Evolutionary conservation across 2,329 filamentous ascomycete species (phyloP).

Genomic region (Phialophora tarda): DNA sequence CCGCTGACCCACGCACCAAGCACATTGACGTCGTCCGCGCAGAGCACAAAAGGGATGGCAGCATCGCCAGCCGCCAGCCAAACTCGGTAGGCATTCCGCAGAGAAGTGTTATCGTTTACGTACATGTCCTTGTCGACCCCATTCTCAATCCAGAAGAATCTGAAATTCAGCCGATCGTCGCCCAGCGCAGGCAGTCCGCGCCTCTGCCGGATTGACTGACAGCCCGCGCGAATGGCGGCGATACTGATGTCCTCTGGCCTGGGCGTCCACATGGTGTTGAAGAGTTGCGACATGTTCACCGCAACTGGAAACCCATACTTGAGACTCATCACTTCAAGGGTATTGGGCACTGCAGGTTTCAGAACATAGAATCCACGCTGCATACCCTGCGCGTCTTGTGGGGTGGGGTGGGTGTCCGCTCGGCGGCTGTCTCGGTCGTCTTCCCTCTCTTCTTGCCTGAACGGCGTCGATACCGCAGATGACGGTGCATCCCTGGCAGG

Average conservation of each 20-base stretch:
- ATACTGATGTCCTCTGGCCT: not conserved
- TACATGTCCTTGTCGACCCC: not conserved
- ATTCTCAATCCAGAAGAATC: not conserved
- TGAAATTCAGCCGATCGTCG: conserved; percentile 3
- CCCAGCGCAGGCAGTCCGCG: not conserved
- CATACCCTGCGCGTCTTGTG: not conserved
- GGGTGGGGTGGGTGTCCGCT: not conserved
- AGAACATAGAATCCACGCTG: not conserved
- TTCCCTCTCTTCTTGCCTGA: not conserved
- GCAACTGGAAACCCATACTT: not conserved
- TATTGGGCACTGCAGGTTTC: conserved; percentile 2
- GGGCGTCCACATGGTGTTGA: not conserved
- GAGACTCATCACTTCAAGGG: conserved; percentile 3
- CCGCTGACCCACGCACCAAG: not conserved
- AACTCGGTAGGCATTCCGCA: not conserved
- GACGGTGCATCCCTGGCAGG: not conserved
- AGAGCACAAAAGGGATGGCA: conserved; percentile 7
- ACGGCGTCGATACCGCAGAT: not conserved
- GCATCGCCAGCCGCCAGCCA: conserved; percentile 1
- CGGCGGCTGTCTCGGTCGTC: not conserved
- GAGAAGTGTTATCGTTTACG: not conserved
- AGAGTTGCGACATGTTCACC: not conserved
- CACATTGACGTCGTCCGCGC: not conserved
- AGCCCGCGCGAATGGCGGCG: not conserved
- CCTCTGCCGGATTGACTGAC: not conserved